Percentiles rank a stretch among this genome's conserved stretches.
Evolutionary conservation across 2,329 filamentous ascomycete species (phyloP).

Genomic region (Colletotrichum truncatum): DNA sequence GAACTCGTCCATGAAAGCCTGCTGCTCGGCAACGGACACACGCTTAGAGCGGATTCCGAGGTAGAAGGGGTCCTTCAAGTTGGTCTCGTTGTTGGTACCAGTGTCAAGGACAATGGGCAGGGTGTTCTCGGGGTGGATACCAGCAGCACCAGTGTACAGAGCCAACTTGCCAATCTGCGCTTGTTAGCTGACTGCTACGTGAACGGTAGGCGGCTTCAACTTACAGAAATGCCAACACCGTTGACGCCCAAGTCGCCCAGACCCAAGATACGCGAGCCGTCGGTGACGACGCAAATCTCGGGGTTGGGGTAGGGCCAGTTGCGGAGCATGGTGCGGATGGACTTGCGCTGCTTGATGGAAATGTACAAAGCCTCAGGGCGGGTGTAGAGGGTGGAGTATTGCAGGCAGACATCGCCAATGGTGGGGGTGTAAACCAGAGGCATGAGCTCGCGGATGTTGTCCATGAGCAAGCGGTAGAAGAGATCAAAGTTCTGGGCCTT

Average conservation of each 20-base stretch:
- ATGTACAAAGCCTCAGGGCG: constrained; percentile 96
- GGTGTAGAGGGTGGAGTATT: constrained; percentile 96
- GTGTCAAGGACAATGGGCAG: constrained; percentile 75
- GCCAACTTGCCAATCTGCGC: constrained; percentile 86
- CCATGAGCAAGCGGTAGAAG: constrained; percentile 83
- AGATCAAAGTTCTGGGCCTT: constrained; percentile 81
- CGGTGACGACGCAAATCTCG: constrained; percentile 96
- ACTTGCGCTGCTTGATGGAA: constrained; percentile 92
- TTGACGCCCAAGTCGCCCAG: constrained; percentile 96
- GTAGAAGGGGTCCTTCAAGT: constrained; percentile 80
- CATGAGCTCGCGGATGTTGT: constrained; percentile 81
- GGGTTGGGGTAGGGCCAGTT: constrained; percentile 94
- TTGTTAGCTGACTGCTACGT: constrained; percentile 32
- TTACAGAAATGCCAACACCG: constrained; percentile 94
- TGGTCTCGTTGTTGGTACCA: constrained; percentile 73
- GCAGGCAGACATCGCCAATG: constrained; percentile 94
- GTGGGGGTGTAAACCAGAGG: constrained; percentile 89
- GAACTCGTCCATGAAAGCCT: constrained; percentile 95
- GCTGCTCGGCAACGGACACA: constrained; percentile 79
- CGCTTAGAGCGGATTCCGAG: constrained; percentile 89
- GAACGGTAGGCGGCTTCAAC: constrained; percentile 40
- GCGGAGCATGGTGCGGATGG: constrained; percentile 85
- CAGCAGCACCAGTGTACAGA: constrained; percentile 94
- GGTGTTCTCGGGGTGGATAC: constrained; percentile 89
- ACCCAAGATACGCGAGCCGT: constrained; percentile 91